Evolutionary conservation across 345 rosid species (phyloP), one percentile per base, ranked within the genome.

Genomic region (Leavenworthia alabamica): DNA sequence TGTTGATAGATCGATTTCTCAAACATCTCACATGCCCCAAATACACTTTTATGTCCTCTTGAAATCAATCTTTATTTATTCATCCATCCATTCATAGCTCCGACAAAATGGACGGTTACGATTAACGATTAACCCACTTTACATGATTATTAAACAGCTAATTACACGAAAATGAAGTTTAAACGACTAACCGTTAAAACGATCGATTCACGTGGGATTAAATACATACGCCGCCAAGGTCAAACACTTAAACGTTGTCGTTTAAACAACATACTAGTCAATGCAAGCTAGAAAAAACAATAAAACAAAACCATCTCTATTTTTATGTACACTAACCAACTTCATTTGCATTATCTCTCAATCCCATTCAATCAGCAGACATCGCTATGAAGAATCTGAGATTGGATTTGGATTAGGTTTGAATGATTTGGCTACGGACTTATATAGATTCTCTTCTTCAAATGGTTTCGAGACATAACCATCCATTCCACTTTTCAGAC

Each of bases 391-490:
- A 13, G 80, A 66, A 55, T 56, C 76, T 6, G 75, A 36, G 44
- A 58, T 54, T 2, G 86, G 27, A 24, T 24, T 36, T 37, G 16
- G 83, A 45, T 86, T 79, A 31, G 75, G 49, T 70, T 74, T 74
- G 73, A 93, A 87, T 85, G 89, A 89, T 70, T 79, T 85, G 60
- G 99, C 79, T 7, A 89, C 89, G 5, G 89, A 94, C 71, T 80
- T 88, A 45, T 85, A 87, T 7, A 93, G 94, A 69, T 85, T 93
- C 71, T 89, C 97, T 70, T 89, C 99, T 70, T 93, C 96, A 1
- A 93, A 89, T 2, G 97, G 97, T 75, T 93, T 93, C 0, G 99
- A 89, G 60, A 93, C 97, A 3, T 93, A 89, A 32, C 97, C 96
- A 26, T 93, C 99, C 99, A 93, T 93, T 43, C 99, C 99, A 15